These are phyloP conservation scores for Omphalotus olearius DNA, from an alignment of 1,284 basidiomycete genomes.

Conservation along the genomic window DNA sequence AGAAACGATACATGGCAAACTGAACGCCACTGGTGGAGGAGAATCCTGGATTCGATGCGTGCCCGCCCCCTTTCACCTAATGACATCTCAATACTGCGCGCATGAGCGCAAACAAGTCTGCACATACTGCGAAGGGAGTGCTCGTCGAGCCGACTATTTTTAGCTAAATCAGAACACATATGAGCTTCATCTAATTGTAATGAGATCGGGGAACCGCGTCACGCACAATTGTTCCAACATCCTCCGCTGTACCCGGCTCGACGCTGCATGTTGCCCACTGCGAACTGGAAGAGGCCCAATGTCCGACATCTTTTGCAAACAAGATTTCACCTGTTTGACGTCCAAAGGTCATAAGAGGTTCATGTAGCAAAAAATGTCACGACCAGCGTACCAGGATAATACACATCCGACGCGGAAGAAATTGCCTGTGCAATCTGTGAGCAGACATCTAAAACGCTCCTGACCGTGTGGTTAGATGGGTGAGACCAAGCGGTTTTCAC, in stretches of 20 bases:
- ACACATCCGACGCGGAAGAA: slow-evolving; percentile 6
- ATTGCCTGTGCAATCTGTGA: slow-evolving; percentile 1
- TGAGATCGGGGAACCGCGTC: background rate
- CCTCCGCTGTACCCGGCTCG: slow-evolving; percentile 44
- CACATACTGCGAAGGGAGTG: slow-evolving; percentile 39
- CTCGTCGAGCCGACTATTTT: slow-evolving; percentile 37
- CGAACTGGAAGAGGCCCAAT: slow-evolving; percentile 43
- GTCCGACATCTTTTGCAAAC: slow-evolving; percentile 36
- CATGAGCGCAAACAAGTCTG: background rate
- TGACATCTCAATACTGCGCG: background rate
- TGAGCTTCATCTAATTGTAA: background rate
- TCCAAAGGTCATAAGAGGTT: too few relatives aligned
- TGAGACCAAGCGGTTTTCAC: too few relatives aligned
- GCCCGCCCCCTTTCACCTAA: slow-evolving; percentile 54
- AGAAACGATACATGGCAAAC: slow-evolving; percentile 50
- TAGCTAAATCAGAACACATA: slow-evolving; percentile 26
- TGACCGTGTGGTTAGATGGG: background rate
- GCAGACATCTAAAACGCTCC: slow-evolving; percentile 1
- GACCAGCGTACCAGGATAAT: slow-evolving; percentile 4
- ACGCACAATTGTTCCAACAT: slow-evolving; percentile 42
- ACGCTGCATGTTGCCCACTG: slow-evolving; percentile 44
- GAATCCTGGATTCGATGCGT: slow-evolving; percentile 45
- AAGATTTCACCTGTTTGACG: slow-evolving; percentile 13
- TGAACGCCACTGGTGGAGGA: slow-evolving; percentile 54
- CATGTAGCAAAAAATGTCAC: background rate